A percentile compares a stretch with the other conserved stretches of the same genome.
Evolutionary conservation across 768 basidiomycete genomes (phyloP).

Genomic region (Mrakia gelida): DNA sequence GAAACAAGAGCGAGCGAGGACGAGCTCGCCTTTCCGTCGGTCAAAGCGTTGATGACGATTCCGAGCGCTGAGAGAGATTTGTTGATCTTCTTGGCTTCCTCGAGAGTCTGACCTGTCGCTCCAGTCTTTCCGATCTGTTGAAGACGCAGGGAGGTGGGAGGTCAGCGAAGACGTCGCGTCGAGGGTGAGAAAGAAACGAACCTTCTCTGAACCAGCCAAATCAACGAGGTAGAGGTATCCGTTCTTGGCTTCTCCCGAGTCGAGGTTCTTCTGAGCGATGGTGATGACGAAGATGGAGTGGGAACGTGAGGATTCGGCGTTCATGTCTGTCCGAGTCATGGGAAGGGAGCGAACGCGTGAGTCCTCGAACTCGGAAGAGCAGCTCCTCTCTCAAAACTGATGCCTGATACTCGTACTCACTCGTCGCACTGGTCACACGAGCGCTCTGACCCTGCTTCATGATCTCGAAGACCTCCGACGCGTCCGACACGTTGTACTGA

Average conservation of each 20-base stretch:
- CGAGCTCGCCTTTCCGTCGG: slow-evolving; percentile 78
- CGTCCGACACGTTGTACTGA: slow-evolving; percentile 95
- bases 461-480: slow-evolving; percentile 94
- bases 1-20: not conserved
- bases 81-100: slow-evolving; percentile 99
- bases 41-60: slow-evolving; percentile 98
- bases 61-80: slow-evolving; percentile 95
- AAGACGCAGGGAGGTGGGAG: not conserved
- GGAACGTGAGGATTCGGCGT: slow-evolving; percentile 96
- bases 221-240: slow-evolving; percentile 97
- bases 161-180: not conserved
- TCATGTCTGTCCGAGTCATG: slow-evolving; percentile 70
- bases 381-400: not conserved
- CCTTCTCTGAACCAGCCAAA: slow-evolving; percentile 97
- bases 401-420: slow-evolving; percentile 52
- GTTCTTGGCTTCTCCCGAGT: slow-evolving; percentile 90
- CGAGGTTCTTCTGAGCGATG: slow-evolving; percentile 93
- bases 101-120: slow-evolving; percentile 95
- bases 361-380: not conserved
- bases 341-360: not conserved
- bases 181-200: slow-evolving; percentile 5
- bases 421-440: slow-evolving; percentile 87
- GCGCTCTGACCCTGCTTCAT: slow-evolving; percentile 94
- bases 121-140: slow-evolving; percentile 85
- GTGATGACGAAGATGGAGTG: slow-evolving; percentile 99